These are phyloP conservation scores for Fusarium ambrosium DNA, from an alignment of 2,329 filamentous ascomycete genomes.

Conservation along the genomic window DNA sequence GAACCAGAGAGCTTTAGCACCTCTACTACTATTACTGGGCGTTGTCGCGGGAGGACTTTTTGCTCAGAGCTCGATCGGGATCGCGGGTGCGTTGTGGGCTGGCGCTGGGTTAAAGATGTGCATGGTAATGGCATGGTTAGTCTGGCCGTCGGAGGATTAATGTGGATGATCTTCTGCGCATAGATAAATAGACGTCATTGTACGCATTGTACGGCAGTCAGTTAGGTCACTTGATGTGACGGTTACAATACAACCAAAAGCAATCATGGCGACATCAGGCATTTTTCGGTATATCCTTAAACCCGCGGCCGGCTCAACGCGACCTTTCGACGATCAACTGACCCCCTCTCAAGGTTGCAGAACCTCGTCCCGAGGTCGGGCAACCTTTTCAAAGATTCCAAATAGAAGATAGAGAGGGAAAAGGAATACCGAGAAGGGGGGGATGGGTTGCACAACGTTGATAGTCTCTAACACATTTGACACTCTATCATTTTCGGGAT, in stretches of 20 bases:
- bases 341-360: conserved; percentile 4
- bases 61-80: conserved; percentile 61
- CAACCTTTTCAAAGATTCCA: conserved; percentile 17
- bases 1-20: conserved; percentile 64
- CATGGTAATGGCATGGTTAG: conserved; percentile 70
- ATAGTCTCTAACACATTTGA: conserved; percentile 20
- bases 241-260: conserved; percentile 12
- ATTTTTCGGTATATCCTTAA: conserved; percentile 14
- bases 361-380: conserved; percentile 30
- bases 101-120: conserved; percentile 68
- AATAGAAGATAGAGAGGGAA: conserved; percentile 4
- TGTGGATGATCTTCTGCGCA: conserved; percentile 6
- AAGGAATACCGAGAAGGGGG: conserved; percentile 21
- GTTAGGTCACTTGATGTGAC: conserved; percentile 26
- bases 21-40: conserved; percentile 62
- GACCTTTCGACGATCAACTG: conserved; percentile 6
- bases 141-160: conserved; percentile 66
- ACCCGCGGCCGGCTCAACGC: conserved; percentile 13
- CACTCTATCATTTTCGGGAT: conserved; percentile 29
- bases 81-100: conserved; percentile 69
- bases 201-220: conserved; percentile 20
- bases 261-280: conserved; percentile 30
- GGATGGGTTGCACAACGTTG: conserved; percentile 16
- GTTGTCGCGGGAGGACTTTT: conserved; percentile 65
- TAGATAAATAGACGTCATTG: not conserved